Evolutionary conservation across 139 green algal genomes (phyloP), one percentile per base, ranked within the genome.

Genomic region (Deuterostichococcus epilithicus): DNA sequence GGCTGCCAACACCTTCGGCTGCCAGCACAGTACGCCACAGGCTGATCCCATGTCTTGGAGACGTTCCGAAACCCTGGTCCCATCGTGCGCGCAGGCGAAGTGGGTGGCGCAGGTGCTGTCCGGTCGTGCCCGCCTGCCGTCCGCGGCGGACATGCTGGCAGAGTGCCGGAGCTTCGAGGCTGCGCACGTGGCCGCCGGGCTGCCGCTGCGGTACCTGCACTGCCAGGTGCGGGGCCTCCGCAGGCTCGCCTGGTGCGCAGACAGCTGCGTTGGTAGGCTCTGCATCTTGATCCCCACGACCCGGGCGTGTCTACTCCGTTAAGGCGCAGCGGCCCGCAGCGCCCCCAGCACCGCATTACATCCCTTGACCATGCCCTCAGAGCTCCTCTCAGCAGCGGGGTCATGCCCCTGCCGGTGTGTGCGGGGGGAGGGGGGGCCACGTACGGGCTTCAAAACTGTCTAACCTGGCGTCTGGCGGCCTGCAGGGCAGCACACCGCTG

Each of bases 71-170:
- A n/a, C 3, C 18, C 3, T 13, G 28, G 5, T 10, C 3, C 39
- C 6, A 26, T 39, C 4, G 6, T 6, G 1, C 5, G n/a, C 81
- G 33, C 78, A 82, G 75, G 66, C 65, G 15, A 52, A 52, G 45
- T 75, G 70, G 35, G 59, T 78, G 1, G 77, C 63, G n/a, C 76
- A 81, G 63, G 72, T 83, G 42, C 78, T 91, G 69, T 88, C 84
- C 1, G 86, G 86, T 32, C 76, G 74, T 0, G 82, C 36, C 0
- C 0, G 38, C 18, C 65, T 89, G 42, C 84, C 84, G 0, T 30
- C 59, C 6, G 52, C 3, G 1, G 35, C 77, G 15, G 67, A 77
- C 26, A 91, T 91, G 84, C 1, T 66, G 26, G 70, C 30, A 1
- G 71, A 81, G 28, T 74, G 75, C 8, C 66, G 37, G 5, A 63